These are phyloP conservation scores for Salix arbutifolia DNA, from an alignment of 345 rosid species.

Conservation along the genomic window DNA sequence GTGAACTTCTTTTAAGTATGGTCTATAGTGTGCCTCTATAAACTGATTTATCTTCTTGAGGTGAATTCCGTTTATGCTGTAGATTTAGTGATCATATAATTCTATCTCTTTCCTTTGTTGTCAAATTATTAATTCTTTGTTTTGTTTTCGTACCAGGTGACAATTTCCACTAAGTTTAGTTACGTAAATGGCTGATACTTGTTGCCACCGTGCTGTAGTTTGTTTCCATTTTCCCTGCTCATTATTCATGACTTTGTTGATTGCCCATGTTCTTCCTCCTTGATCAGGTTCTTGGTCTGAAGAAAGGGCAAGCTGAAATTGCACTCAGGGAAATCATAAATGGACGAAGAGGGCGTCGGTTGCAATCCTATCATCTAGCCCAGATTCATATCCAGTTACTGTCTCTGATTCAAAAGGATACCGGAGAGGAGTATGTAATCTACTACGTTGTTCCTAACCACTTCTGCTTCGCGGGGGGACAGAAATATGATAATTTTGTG, in stretches of 20 bases:
- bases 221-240: background rate
- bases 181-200: background rate
- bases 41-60: background rate
- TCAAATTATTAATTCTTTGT: background rate
- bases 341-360: constrained; percentile 46
- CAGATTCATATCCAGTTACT: constrained; percentile 57
- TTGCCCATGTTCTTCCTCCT: background rate
- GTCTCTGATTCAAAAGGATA: constrained; percentile 45
- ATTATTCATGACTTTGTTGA: background rate
- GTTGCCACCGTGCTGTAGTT: background rate
- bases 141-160: background rate
- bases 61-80: background rate
- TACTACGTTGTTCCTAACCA: background rate
- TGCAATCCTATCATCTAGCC: constrained; percentile 43
- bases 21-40: background rate
- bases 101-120: background rate
- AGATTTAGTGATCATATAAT: background rate
- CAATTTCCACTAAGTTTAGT: background rate
- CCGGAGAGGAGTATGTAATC: constrained; percentile 48
- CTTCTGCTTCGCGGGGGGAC: background rate
- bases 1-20: background rate
- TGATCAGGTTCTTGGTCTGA: constrained; percentile 57
- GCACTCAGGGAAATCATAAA: constrained; percentile 55
- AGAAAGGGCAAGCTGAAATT: constrained; percentile 67
- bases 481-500: constrained; percentile 5